Conservation (phyloP, 1,284 basidiomycete species). For the Apiotrichum montevideense region DNA sequence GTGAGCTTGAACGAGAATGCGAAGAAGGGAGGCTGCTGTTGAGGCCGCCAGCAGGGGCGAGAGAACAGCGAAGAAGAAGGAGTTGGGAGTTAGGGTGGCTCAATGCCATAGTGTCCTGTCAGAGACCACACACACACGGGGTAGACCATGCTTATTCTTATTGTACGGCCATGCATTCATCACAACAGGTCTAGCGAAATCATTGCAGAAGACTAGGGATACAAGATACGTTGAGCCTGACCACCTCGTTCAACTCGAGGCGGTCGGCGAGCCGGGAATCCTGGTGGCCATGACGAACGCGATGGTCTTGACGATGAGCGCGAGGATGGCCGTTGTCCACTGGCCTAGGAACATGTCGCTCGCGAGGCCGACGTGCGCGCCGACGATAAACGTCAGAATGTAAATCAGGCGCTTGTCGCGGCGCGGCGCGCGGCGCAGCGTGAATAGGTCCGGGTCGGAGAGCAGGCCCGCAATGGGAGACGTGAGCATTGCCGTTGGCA, state of each 20-base stretch:
- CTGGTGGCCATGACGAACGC: conserved; percentile 4
- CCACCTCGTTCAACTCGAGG: too few relatives aligned
- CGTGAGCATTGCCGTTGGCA: conserved; percentile 30
- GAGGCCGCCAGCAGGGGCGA: too few relatives aligned
- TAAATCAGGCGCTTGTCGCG: conserved; percentile 25
- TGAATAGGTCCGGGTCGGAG: conserved; percentile 25
- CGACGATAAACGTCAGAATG: conserved; percentile 23
- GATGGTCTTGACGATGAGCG: conserved; percentile 6
- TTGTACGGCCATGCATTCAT: conserved; percentile 4
- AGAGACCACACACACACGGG: neutral
- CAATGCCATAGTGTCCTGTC: neutral
- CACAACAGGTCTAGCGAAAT: neutral
- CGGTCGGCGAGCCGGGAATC: neutral
- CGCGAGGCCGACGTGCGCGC: conserved; percentile 18
- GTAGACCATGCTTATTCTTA: neutral
- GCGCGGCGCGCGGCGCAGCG: neutral
- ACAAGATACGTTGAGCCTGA: too few relatives aligned
- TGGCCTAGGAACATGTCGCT: conserved; percentile 5
- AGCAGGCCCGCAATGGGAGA: conserved; percentile 25
- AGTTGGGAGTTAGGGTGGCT: too few relatives aligned
- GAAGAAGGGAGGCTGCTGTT: conserved; percentile 14
- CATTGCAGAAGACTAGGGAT: neutral
- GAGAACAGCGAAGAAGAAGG: neutral
- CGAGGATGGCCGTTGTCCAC: conserved; percentile 8
- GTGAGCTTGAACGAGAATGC: conserved; percentile 4